Evolutionary conservation across 768 basidiomycete genomes (phyloP).

Genomic region (Collybia nuda): DNA sequence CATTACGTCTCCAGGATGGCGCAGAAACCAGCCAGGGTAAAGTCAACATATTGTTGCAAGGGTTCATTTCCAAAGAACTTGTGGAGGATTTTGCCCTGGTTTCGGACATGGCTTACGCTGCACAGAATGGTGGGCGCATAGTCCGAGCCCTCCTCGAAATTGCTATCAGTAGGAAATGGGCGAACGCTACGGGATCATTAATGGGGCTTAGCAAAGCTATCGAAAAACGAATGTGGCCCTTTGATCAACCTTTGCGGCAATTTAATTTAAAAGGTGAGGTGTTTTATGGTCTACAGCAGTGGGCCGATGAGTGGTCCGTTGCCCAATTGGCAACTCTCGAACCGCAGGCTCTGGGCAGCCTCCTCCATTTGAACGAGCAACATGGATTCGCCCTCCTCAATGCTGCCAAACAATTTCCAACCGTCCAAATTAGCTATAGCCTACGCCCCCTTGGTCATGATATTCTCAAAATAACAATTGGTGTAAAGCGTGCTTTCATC

Average conservation of each 20-base stretch:
- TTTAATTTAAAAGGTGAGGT: constrained; percentile 77
- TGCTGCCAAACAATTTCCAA: constrained; percentile 86
- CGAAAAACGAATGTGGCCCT: constrained; percentile 93
- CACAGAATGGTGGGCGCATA: constrained; percentile 94
- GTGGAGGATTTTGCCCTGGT: constrained; percentile 95
- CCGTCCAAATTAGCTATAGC: constrained; percentile 58
- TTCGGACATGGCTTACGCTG: constrained; percentile 91
- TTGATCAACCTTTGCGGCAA: constrained; percentile 86
- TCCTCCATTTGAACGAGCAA: constrained; percentile 82
- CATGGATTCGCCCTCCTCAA: constrained; percentile 79
- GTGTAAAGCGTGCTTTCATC: constrained; percentile 64
- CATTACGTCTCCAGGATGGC: constrained; percentile 49
- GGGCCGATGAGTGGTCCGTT: constrained; percentile 79
- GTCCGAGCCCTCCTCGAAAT: constrained; percentile 94
- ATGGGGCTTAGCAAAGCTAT: constrained; percentile 93
- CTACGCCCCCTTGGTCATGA: constrained; percentile 84
- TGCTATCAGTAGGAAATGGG: constrained; percentile 91
- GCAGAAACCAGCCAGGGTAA: constrained; percentile 63
- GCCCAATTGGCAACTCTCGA: constrained; percentile 68
- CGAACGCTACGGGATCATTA: constrained; percentile 72
- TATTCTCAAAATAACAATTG: constrained; percentile 74
- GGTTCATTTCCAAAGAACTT: constrained; percentile 75
- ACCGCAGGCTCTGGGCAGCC: constrained; percentile 68
- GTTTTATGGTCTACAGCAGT: constrained; percentile 72
- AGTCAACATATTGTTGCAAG: constrained; percentile 94